A percentile compares a stretch with the other conserved stretches of the same genome.
phyloP scores from a whole-genome alignment of 1,139 yeast genomes.

The Candida tunisiensis region DNA sequence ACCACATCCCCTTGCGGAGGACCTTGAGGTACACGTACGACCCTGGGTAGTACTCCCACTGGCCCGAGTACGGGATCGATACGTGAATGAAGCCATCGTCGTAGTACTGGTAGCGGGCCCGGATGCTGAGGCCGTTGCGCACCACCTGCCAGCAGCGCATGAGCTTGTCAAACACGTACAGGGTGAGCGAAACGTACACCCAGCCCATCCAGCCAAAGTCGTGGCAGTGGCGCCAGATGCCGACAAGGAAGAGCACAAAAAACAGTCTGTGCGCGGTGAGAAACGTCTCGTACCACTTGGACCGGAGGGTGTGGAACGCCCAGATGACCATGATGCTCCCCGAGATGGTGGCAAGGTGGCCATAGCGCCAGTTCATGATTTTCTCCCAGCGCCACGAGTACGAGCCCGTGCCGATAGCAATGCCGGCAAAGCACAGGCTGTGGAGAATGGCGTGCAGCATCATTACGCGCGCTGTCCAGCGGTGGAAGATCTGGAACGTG shows the following conservation, averaged over 20 bases:
- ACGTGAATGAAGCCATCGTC: not conserved
- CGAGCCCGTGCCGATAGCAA: slow-evolving; percentile 16
- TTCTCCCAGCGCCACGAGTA: slow-evolving; percentile 2
- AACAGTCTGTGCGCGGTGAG: slow-evolving; percentile 26
- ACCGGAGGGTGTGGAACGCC: slow-evolving; percentile 17
- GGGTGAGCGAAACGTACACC: slow-evolving; percentile 18
- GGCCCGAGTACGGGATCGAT: slow-evolving; percentile 1
- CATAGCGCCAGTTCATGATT: slow-evolving; percentile 17
- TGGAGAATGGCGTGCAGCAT: slow-evolving; percentile 25
- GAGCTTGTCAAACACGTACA: slow-evolving; percentile 28
- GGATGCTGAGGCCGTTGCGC: not conserved
- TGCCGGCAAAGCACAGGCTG: slow-evolving; percentile 7
- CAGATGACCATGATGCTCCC: slow-evolving; percentile 13
- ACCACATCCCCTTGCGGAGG: slow-evolving; percentile 12
- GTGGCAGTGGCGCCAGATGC: slow-evolving; percentile 27
- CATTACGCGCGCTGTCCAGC: slow-evolving; percentile 39
- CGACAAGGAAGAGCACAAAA: slow-evolving; percentile 37
- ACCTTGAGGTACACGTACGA: slow-evolving; percentile 39
- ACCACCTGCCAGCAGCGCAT: slow-evolving; percentile 20
- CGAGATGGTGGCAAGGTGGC: slow-evolving; percentile 17
- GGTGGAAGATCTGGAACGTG: slow-evolving; percentile 39
- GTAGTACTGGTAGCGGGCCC: slow-evolving; percentile 2
- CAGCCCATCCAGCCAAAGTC: slow-evolving; percentile 22
- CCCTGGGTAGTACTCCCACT: slow-evolving; percentile 30
- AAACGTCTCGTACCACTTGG: slow-evolving; percentile 26